These are phyloP conservation scores for Vigna trinervia DNA, from an alignment of 306 rosid genomes.

Conservation along the genomic window DNA sequence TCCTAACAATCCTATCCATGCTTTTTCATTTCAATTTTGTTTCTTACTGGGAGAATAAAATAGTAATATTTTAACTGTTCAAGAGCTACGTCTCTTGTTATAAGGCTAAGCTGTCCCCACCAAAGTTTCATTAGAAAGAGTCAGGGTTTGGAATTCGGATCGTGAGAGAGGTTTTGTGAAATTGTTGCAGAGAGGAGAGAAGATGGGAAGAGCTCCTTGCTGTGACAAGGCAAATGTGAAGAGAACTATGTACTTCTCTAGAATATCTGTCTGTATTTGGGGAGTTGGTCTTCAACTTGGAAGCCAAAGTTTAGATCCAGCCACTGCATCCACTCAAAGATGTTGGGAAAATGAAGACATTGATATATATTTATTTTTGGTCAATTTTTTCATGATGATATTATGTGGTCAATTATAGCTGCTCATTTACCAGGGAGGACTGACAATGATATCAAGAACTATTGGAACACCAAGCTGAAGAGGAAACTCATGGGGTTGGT, in stretches of 20 bases:
- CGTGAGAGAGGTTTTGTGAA: too few species aligned
- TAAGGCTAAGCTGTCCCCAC: too few species aligned
- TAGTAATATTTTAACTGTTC: too few species aligned
- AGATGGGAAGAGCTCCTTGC: not conserved
- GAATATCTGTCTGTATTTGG: conserved; percentile 43
- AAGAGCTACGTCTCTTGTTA: too few species aligned
- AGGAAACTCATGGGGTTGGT: conserved; percentile 76
- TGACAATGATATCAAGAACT: conserved; percentile 93
- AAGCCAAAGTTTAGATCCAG: conserved; percentile 57
- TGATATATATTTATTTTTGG: not conserved
- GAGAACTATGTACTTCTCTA: conserved; percentile 12
- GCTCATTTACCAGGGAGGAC: conserved; percentile 92
- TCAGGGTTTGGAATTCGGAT: too few species aligned
- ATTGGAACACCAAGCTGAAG: conserved; percentile 97
- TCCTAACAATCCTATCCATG: too few species aligned
- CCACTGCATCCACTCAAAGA: conserved; percentile 36
- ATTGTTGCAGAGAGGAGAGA: too few species aligned
- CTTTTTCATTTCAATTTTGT: too few species aligned
- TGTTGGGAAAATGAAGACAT: conserved; percentile 22
- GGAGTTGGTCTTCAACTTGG: conserved; percentile 42
- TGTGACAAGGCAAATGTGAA: too few species aligned
- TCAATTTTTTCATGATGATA: not conserved
- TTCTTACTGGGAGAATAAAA: too few species aligned
- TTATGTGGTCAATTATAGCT: conserved; percentile 95
- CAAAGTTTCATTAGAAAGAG: too few species aligned